A percentile compares a stretch with the other conserved stretches of the same genome.
phyloP scores from a whole-genome alignment of 768 basidiomycete species.

The Xerocomellus chrysenteron region DNA sequence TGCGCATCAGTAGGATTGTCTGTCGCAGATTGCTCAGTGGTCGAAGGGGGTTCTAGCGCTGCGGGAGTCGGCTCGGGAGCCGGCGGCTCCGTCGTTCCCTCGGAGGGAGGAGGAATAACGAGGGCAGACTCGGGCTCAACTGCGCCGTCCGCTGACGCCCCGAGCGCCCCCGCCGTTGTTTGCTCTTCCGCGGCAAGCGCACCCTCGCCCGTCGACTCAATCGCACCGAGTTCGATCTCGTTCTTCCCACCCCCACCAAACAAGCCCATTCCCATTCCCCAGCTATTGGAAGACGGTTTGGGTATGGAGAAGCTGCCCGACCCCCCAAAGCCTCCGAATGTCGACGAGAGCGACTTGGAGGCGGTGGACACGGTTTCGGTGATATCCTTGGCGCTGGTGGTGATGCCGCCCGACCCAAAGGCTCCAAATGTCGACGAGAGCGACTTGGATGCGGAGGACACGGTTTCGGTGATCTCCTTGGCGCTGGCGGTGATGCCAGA shows the following conservation, averaged over 20 bases:
- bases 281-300: neutral
- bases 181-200: neutral
- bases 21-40: constrained; percentile 8
- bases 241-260: neutral
- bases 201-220: neutral
- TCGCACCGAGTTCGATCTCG: constrained; percentile 1
- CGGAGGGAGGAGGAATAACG: neutral
- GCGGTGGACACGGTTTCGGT: neutral
- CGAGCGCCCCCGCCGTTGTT: neutral
- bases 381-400: neutral
- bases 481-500: neutral
- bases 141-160: neutral
- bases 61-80: neutral
- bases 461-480: neutral
- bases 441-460: neutral
- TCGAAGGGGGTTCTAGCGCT: neutral
- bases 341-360: neutral
- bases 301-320: neutral
- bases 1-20: constrained; percentile 6
- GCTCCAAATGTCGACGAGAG: neutral
- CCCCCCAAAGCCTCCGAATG: constrained; percentile 3
- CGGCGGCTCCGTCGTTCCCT: neutral
- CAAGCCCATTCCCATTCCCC: neutral
- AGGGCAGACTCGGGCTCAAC: neutral
- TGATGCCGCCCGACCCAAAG: neutral